Base-by-base conservation (phyloP, 257 asterid genomes). In the Primulina huaijiensis region DNA sequence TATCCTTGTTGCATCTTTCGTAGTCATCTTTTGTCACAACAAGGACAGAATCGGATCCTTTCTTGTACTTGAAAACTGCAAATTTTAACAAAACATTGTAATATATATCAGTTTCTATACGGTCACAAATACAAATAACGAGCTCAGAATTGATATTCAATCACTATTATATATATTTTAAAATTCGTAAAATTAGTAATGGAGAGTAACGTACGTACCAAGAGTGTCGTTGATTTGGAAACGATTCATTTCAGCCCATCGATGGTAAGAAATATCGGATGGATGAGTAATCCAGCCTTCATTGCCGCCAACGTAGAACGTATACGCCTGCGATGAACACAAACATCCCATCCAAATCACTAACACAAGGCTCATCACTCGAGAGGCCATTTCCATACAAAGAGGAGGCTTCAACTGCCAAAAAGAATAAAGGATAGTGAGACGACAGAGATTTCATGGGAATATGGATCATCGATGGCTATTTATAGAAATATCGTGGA, bases 31-130 rank as follows among this genome's bases (percentile, higher is more conserved):
- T 62, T 40, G 46, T 56, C 58, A 84, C 88, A 11, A 82, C 67
- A 8, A 87, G 76, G 7, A 83, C 87, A 0, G 88, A 87, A 67
- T 87, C 84, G 0, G 71, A n/a, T 0, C 82, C 88, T 34, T 71
- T 62, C 79, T 79, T 23, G 77, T 74, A 84, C 72, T 67, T 76
- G 78, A 87, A 87, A 69, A 84, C 90, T 87, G 83, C 76, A 70
- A 43, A 52, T 16, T 50, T 46, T 16, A 4, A 46, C 55, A 46
- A 46, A 46, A 46, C 14, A 10, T 40, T 11, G 17, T 27, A 27
- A 1, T 27, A 27, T 27, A 27, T 27, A 27, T 27, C 30, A 27
- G 30, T 27, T 27, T 27, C 30, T 3, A 27, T 1, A 27, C 25
- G 30, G 0, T 27, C 30, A 27, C 30, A 27, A 27, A 27, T 3